Evolutionary conservation across 352 stramenopile genomes (phyloP).

Genomic region (Phytophthora lateralis): DNA sequence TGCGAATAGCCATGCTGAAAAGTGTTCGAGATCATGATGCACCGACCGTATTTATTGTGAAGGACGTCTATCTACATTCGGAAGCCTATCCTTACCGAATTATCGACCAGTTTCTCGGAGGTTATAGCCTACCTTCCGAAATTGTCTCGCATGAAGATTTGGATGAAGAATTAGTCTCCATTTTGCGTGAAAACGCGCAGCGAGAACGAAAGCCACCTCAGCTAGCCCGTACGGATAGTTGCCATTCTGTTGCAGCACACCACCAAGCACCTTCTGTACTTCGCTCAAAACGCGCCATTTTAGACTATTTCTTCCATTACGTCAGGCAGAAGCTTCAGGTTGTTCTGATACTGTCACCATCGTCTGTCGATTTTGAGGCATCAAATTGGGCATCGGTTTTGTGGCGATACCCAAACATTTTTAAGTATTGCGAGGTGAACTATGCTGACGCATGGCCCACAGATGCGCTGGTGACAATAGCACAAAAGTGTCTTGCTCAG

Average conservation of each 20-base stretch:
- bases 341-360: conserved; percentile 49
- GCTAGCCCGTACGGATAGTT: background rate
- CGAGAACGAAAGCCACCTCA: conserved; percentile 8
- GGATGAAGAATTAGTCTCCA: conserved; percentile 43
- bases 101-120: conserved; percentile 57
- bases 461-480: conserved; percentile 45
- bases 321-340: conserved; percentile 59
- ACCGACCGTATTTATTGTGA: conserved; percentile 60
- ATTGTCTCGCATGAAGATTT: conserved; percentile 63
- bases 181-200: conserved; percentile 40
- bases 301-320: conserved; percentile 53
- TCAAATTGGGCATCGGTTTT: conserved; percentile 34
- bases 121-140: conserved; percentile 39
- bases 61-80: conserved; percentile 44
- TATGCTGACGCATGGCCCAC: conserved; percentile 52
- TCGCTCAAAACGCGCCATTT: conserved; percentile 51
- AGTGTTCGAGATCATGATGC: conserved; percentile 46
- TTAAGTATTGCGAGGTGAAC: conserved; percentile 47
- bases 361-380: background rate
- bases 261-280: conserved; percentile 11
- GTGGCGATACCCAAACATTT: conserved; percentile 47
- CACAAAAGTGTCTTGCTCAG: conserved; percentile 47
- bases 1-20: conserved; percentile 51
- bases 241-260: background rate
- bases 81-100: conserved; percentile 39